Conservation (phyloP, 495 filamentous ascomycete genomes). For the Penicillium malachiteum region DNA sequence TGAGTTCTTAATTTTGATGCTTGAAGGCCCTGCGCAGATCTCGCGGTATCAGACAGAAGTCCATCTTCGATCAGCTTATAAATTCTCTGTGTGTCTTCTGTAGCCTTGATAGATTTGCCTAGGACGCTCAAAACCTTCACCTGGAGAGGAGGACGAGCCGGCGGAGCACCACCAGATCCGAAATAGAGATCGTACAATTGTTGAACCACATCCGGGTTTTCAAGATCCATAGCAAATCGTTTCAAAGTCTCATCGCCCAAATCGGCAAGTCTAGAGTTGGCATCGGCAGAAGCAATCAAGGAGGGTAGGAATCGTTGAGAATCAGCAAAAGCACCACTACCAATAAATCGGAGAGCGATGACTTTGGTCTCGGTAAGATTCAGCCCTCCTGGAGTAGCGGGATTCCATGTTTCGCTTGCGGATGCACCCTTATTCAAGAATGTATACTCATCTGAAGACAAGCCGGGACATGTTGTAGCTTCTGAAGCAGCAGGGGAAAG, state of each 20-base stretch:
- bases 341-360: constrained; percentile 65
- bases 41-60: constrained; percentile 48
- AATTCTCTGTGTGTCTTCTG: constrained; percentile 62
- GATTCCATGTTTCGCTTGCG: constrained; percentile 69
- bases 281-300: constrained; percentile 75
- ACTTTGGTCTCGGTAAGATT: constrained; percentile 67
- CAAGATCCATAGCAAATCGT: constrained; percentile 63
- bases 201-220: constrained; percentile 61
- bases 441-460: constrained; percentile 66
- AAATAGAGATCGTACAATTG: constrained; percentile 71
- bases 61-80: constrained; percentile 68
- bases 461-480: constrained; percentile 59
- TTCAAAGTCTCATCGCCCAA: constrained; percentile 84
- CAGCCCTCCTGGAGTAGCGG: constrained; percentile 56
- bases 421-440: constrained; percentile 62
- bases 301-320: constrained; percentile 78
- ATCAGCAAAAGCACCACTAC: constrained; percentile 81
- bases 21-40: constrained; percentile 61
- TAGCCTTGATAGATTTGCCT: constrained; percentile 70
- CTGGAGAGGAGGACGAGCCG: constrained; percentile 67
- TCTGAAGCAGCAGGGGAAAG: constrained; percentile 50
- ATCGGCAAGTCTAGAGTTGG: constrained; percentile 76
- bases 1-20: constrained; percentile 72
- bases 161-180: constrained; percentile 49
- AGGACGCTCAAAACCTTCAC: constrained; percentile 71